Percentiles rank a stretch among this genome's conserved stretches.
These are phyloP conservation scores for Erysimum cheiri DNA, from an alignment of 441 rosid species.

Conservation along the genomic window DNA sequence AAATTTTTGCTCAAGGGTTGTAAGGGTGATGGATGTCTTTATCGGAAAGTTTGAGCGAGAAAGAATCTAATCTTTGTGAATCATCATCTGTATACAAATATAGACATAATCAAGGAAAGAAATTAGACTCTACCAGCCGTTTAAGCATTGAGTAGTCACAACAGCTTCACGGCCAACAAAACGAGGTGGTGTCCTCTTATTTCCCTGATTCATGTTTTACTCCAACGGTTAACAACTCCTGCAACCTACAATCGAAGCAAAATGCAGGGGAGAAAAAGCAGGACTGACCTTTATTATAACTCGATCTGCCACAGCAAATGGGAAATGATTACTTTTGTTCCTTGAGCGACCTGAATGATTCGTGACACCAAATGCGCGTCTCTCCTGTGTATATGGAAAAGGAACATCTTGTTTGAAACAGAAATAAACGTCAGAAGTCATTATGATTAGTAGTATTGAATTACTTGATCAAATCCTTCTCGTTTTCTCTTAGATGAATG, in stretches of 20 bases:
- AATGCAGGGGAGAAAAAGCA: neutral
- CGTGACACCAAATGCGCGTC: slow-evolving; percentile 60
- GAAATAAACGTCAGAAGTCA: slow-evolving; percentile 6
- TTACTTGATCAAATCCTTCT: slow-evolving; percentile 89
- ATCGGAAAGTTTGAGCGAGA: neutral
- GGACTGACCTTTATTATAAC: slow-evolving; percentile 87
- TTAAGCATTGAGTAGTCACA: slow-evolving; percentile 96
- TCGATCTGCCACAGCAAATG: slow-evolving; percentile 85
- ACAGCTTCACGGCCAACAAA: slow-evolving; percentile 99
- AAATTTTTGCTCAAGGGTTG: slow-evolving; percentile 1
- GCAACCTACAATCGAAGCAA: slow-evolving; percentile 18
- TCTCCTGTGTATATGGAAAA: slow-evolving; percentile 58
- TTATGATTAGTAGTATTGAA: slow-evolving; percentile 16
- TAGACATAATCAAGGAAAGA: neutral
- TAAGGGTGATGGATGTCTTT: slow-evolving; percentile 18
- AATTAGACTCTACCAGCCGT: slow-evolving; percentile 73
- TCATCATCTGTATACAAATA: neutral
- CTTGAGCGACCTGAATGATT: slow-evolving; percentile 57
- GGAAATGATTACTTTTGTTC: slow-evolving; percentile 88
- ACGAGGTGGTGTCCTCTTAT: slow-evolving; percentile 94
- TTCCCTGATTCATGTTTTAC: slow-evolving; percentile 67
- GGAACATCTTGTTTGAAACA: neutral
- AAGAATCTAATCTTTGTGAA: slow-evolving; percentile 1
- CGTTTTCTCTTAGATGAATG: slow-evolving; percentile 80
- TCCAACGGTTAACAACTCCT: slow-evolving; percentile 40